Conservation (phyloP, 176 grass and related monocot genomes). For the Pontederia paniculata region DNA sequence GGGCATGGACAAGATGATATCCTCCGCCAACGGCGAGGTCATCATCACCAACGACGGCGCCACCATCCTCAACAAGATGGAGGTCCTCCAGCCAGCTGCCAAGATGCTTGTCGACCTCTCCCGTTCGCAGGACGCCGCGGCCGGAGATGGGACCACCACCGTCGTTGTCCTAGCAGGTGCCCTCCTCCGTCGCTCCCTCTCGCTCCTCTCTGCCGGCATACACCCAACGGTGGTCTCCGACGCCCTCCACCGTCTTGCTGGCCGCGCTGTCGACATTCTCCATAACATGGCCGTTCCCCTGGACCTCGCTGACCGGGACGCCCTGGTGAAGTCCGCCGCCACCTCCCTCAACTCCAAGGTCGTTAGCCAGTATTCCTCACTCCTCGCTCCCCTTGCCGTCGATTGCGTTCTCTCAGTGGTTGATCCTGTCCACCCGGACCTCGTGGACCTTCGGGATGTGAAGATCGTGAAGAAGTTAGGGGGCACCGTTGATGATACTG, state of each 20-base stretch:
- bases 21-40: constrained; percentile 45
- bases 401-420: constrained; percentile 58
- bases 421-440: constrained; percentile 65
- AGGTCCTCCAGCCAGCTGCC: constrained; percentile 57
- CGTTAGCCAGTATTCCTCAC: constrained; percentile 73
- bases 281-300: constrained; percentile 56
- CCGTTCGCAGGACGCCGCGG: constrained; percentile 60
- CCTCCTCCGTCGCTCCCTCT: constrained; percentile 40
- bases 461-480: constrained; percentile 61
- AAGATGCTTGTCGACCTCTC: constrained; percentile 75
- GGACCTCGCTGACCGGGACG: constrained; percentile 52
- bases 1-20: constrained; percentile 92
- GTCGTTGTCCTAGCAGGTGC: constrained; percentile 60
- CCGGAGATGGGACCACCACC: constrained; percentile 63
- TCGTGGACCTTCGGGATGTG: constrained; percentile 72
- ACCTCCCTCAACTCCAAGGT: constrained; percentile 77
- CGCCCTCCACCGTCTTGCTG: constrained; percentile 51
- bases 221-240: constrained; percentile 70
- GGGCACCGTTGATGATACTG: constrained; percentile 75
- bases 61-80: constrained; percentile 59
- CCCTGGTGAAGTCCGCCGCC: constrained; percentile 76
- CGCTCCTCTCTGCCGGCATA: constrained; percentile 39
- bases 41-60: constrained; percentile 75
- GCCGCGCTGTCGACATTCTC: constrained; percentile 50
- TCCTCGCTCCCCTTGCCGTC: constrained; percentile 73